These are phyloP conservation scores for Penicillium italicum DNA, from an alignment of 2,329 filamentous ascomycete species.

Conservation along the genomic window DNA sequence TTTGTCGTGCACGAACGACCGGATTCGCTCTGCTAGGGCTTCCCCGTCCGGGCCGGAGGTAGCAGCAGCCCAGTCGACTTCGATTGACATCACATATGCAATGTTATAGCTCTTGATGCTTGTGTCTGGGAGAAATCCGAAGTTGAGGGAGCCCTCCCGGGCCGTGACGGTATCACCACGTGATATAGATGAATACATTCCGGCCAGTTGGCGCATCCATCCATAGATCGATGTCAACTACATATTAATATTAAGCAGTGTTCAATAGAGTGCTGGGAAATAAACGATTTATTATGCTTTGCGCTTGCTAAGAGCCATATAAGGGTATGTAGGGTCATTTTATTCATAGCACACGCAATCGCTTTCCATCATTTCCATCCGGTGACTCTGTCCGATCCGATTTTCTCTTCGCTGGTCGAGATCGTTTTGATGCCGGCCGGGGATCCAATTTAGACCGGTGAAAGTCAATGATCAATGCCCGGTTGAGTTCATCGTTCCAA, in stretches of 20 bases:
- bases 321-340: not conserved
- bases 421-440: not conserved
- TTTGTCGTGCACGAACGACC: slow-evolving; percentile 89
- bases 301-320: too few relatives aligned
- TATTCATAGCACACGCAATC: not conserved
- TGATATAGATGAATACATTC: not conserved
- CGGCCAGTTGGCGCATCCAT: not conserved
- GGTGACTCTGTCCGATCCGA: not conserved
- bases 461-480: not conserved
- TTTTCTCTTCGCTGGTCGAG: not conserved
- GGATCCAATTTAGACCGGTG: not conserved
- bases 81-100: slow-evolving; percentile 76
- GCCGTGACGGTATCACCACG: slow-evolving; percentile 13
- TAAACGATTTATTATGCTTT: not conserved
- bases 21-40: slow-evolving; percentile 78
- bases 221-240: not conserved
- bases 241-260: not conserved
- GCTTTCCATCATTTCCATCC: not conserved
- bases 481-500: not conserved
- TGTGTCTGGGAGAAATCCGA: slow-evolving; percentile 4
- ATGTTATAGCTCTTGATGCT: slow-evolving; percentile 3
- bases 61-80: slow-evolving; percentile 92
- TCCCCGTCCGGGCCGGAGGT: slow-evolving; percentile 84
- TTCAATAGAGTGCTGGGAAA: not conserved
- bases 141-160: not conserved